Conservation (phyloP, 306 rosid species). For the Neltuma alba region DNA sequence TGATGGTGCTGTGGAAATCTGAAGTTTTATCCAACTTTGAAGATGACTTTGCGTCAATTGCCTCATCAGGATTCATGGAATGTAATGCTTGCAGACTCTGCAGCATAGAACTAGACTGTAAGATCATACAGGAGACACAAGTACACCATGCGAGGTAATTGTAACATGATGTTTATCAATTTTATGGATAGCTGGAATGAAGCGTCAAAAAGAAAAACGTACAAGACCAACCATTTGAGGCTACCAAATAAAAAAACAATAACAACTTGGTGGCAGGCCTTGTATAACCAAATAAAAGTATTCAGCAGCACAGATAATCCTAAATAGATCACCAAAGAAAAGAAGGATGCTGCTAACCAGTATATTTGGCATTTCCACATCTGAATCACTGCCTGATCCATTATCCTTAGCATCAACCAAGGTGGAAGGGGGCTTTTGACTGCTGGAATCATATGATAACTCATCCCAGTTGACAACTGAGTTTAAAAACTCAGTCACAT, state of each 20-base stretch:
- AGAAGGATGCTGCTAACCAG: slow-evolving; percentile 50
- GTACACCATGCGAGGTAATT: slow-evolving; percentile 18
- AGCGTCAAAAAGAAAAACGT: neutral
- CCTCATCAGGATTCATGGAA: slow-evolving; percentile 34
- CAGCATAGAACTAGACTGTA: slow-evolving; percentile 26
- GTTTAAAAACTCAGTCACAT: slow-evolving; percentile 49
- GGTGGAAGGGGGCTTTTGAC: slow-evolving; percentile 31
- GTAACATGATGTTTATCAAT: neutral
- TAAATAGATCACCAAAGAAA: slow-evolving; percentile 35
- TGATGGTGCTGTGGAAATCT: slow-evolving; percentile 20
- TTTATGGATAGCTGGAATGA: neutral
- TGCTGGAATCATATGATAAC: slow-evolving; percentile 26
- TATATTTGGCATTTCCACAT: slow-evolving; percentile 38
- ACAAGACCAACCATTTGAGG: neutral
- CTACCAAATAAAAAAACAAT: slow-evolving; percentile 3
- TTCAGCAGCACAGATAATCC: slow-evolving; percentile 36
- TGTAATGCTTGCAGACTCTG: slow-evolving; percentile 46
- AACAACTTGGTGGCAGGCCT: slow-evolving; percentile 19
- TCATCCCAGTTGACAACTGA: slow-evolving; percentile 52
- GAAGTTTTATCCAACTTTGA: neutral
- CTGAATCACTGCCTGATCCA: slow-evolving; percentile 41
- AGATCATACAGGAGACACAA: slow-evolving; percentile 19
- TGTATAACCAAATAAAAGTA: slow-evolving; percentile 18
- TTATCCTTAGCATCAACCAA: slow-evolving; percentile 30
- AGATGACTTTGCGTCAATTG: slow-evolving; percentile 28